phyloP scores from a whole-genome alignment of 306 rosid genomes.

The Lathyrus sativus region DNA sequence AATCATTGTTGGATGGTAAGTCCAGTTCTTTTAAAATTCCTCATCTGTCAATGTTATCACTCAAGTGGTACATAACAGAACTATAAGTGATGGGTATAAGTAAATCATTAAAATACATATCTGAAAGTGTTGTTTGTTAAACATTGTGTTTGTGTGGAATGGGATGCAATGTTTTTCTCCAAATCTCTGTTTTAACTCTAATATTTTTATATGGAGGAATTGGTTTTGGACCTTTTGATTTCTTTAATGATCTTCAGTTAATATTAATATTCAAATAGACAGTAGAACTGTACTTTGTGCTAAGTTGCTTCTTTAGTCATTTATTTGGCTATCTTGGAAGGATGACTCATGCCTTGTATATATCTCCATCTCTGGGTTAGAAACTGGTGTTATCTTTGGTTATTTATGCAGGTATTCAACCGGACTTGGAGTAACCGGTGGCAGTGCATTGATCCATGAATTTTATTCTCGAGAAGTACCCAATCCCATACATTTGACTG shows the following conservation, averaged over 20 bases:
- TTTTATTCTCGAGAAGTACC: conserved; percentile 89
- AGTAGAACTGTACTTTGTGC: neutral
- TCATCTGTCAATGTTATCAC: neutral
- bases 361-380: neutral
- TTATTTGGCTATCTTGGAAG: neutral
- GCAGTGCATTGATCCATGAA: conserved; percentile 86
- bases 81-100: neutral
- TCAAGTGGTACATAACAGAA: neutral
- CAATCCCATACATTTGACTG: conserved; percentile 87
- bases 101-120: conserved; percentile 2
- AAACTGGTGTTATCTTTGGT: neutral
- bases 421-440: conserved; percentile 86
- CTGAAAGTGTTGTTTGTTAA: neutral
- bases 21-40: neutral
- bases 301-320: neutral
- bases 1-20: conserved; percentile 92
- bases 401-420: conserved; percentile 78
- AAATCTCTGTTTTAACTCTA: neutral
- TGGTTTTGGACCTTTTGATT: neutral
- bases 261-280: conserved; percentile 1
- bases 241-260: neutral
- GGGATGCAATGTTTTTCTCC: conserved; percentile 3
- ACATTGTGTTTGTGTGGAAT: neutral
- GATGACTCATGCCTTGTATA: neutral
- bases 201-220: neutral